Evolutionary conservation across 345 rosid genomes (phyloP).

Genomic region (Syzygium aqueum): DNA sequence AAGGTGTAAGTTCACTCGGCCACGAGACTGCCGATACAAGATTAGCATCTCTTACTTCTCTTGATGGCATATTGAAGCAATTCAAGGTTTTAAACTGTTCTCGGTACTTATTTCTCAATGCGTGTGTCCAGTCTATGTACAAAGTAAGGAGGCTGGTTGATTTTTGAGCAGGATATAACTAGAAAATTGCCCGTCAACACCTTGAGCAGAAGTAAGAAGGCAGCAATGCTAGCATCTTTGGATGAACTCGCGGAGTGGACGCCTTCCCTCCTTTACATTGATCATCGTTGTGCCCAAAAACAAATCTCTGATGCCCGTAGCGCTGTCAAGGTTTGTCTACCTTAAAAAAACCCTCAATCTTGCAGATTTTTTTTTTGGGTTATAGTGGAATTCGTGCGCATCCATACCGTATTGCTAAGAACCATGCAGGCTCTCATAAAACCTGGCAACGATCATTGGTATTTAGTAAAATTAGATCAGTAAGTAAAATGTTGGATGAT

Average conservation of each 20-base stretch:
- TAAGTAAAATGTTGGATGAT: too few species aligned
- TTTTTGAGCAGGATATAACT: conserved; percentile 54
- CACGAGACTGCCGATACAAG: conserved; percentile 3
- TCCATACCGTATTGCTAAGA: neutral
- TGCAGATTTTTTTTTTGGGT: neutral
- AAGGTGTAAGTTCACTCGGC: conserved; percentile 51
- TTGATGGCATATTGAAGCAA: conserved; percentile 89
- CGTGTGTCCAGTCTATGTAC: neutral
- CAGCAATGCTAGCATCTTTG: conserved; percentile 54
- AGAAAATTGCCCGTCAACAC: conserved; percentile 60
- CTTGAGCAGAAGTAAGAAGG: conserved; percentile 77
- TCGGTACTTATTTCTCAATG: neutral
- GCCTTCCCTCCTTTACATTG: conserved; percentile 95
- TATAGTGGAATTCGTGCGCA: neutral
- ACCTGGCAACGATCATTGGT: neutral
- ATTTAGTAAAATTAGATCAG: too few species aligned
- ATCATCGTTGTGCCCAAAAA: conserved; percentile 86
- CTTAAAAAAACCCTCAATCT: neutral
- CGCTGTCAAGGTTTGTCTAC: conserved; percentile 53
- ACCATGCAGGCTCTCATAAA: neutral
- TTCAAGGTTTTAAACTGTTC: conserved; percentile 50
- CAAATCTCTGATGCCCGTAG: conserved; percentile 69
- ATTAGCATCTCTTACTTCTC: conserved; percentile 54
- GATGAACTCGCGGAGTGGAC: conserved; percentile 76
- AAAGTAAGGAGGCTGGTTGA: neutral